Conservation (phyloP, 1,284 basidiomycete genomes). For the Exobasidium cylindrosporum region DNA sequence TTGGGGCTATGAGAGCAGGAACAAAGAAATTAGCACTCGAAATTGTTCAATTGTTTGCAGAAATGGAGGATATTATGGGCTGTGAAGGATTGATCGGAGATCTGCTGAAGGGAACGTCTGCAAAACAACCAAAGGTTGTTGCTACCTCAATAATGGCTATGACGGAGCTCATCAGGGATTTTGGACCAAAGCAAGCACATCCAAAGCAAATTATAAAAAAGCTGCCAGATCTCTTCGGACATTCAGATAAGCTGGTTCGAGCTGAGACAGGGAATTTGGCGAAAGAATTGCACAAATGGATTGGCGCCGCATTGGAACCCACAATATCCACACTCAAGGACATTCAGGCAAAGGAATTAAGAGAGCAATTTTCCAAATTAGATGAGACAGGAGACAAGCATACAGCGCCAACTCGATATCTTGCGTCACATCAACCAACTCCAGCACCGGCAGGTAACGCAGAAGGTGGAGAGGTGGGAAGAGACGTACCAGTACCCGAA, state of each 20-base stretch:
- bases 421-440: conserved; percentile 66
- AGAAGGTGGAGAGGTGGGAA: conserved; percentile 50
- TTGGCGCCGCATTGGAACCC: conserved; percentile 82
- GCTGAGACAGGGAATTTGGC: conserved; percentile 80
- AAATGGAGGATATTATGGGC: conserved; percentile 74
- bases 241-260: conserved; percentile 92
- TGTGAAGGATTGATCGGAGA: conserved; percentile 82
- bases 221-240: conserved; percentile 88
- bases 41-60: conserved; percentile 82
- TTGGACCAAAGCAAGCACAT: conserved; percentile 75
- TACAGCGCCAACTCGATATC: conserved; percentile 74
- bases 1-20: conserved; percentile 78
- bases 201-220: conserved; percentile 75
- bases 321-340: conserved; percentile 91
- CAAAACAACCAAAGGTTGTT: conserved; percentile 94
- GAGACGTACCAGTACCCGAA: conserved; percentile 53
- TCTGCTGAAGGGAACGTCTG: conserved; percentile 75
- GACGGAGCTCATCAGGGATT: conserved; percentile 71
- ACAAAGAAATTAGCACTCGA: conserved; percentile 89
- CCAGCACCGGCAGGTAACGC: conserved; percentile 40
- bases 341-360: conserved; percentile 94
- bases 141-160: conserved; percentile 75
- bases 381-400: conserved; percentile 79
- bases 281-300: conserved; percentile 77
- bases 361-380: conserved; percentile 80